A percentile compares a stretch with the other conserved stretches of the same genome.
Conservation (phyloP, 192 early-diverging fungal genomes). For the Rhizophagus sp. region DNA sequence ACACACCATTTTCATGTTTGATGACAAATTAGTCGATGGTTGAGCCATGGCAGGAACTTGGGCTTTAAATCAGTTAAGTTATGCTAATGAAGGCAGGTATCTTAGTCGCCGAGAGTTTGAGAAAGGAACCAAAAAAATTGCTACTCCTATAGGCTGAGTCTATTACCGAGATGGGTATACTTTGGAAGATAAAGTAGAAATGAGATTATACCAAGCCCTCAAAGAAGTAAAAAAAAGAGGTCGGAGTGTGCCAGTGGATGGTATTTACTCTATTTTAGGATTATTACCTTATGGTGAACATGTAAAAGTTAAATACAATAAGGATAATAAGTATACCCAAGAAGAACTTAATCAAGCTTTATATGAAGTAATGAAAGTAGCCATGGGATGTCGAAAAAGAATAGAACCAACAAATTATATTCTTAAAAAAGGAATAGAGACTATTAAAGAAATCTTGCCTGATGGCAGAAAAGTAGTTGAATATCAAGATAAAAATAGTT, state of each 20-base stretch:
- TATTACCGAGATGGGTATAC: conserved; percentile 1
- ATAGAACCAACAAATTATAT: no score
- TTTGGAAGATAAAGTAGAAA: neutral
- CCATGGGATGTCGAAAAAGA: no score
- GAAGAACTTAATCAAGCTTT: no score
- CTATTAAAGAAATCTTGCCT: no score
- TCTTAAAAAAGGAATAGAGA: no score
- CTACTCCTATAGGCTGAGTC: conserved; percentile 18
- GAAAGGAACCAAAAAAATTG: neutral
- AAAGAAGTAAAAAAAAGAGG: neutral
- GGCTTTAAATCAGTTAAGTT: neutral
- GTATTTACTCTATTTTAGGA: no score
- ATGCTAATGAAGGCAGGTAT: neutral
- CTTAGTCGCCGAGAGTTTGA: neutral
- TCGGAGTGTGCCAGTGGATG: no score
- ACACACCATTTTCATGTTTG: no score
- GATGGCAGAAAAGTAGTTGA: no score
- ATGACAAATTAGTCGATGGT: conserved; percentile 14
- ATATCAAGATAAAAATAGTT: conserved; percentile 9
- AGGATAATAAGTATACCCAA: no score
- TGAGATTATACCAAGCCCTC: conserved; percentile 1
- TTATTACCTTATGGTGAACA: no score
- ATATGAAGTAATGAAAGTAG: conserved; percentile 9
- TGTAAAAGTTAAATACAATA: no score
- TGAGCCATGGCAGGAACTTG: neutral